phyloP scores from a whole-genome alignment of 495 filamentous ascomycete species.

The Tricharina praecox region DNA sequence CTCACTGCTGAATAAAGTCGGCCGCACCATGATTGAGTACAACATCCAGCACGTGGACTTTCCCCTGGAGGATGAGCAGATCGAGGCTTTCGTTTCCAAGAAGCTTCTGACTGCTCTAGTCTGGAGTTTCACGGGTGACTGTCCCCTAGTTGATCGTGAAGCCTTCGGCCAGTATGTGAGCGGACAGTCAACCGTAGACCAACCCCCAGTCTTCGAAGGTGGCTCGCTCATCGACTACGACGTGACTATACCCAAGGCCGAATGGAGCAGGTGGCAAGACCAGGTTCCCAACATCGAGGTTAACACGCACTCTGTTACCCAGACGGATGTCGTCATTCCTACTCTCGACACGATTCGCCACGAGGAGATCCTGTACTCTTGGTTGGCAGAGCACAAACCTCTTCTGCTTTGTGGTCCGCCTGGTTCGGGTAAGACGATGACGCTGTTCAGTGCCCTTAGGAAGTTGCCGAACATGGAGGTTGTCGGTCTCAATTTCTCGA shows the following conservation, averaged over 20 bases:
- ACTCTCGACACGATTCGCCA: conserved; percentile 93
- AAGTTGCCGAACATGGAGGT: conserved; percentile 98
- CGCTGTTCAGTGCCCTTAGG: conserved; percentile 84
- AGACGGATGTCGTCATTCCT: conserved; percentile 94
- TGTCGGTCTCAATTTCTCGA: conserved; percentile 97
- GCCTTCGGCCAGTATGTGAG: conserved; percentile 68
- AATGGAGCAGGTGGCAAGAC: conserved; percentile 85
- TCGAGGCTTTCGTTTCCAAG: conserved; percentile 78
- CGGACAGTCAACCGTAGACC: conserved; percentile 63
- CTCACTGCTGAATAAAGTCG: conserved; percentile 83
- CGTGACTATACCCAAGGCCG: conserved; percentile 64
- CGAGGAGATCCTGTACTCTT: conserved; percentile 95
- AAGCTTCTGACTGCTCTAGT: conserved; percentile 79
- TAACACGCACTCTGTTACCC: conserved; percentile 90
- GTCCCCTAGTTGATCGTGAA: conserved; percentile 74
- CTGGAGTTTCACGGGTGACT: conserved; percentile 92
- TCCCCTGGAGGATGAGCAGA: conserved; percentile 69
- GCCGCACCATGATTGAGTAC: conserved; percentile 83
- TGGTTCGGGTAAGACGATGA: conserved; percentile 99
- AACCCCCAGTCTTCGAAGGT: conserved; percentile 52
- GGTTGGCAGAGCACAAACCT: conserved; percentile 96
- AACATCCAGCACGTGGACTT: conserved; percentile 89
- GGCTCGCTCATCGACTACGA: conserved; percentile 83
- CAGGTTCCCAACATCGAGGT: conserved; percentile 88
- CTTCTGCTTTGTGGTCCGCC: conserved; percentile 91